phyloP scores from a whole-genome alignment of 176 grass and related monocot species.

The Juncus inflexus region DNA sequence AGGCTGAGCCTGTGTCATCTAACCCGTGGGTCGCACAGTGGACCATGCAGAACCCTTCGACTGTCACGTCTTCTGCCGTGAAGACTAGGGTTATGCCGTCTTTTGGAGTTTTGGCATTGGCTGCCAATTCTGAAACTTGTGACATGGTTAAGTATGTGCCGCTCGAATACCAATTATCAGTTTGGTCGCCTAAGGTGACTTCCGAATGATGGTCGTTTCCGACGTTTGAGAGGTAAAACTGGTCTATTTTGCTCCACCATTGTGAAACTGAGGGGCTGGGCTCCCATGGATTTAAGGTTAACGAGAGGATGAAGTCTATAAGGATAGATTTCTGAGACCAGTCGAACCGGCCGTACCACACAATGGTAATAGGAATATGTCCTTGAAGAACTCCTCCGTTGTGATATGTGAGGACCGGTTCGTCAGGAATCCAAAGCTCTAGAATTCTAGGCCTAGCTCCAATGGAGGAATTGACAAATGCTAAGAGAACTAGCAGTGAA shows the following conservation, averaged over 20 bases:
- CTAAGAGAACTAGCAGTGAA: constrained; percentile 22
- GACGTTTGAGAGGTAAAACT: constrained; percentile 59
- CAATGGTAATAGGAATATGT: constrained; percentile 42
- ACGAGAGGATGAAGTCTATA: constrained; percentile 62
- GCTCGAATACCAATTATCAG: constrained; percentile 34
- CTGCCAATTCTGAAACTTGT: constrained; percentile 21
- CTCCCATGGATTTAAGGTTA: constrained; percentile 28
- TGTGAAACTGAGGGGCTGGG: constrained; percentile 51
- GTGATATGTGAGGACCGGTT: constrained; percentile 51
- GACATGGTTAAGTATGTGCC: constrained; percentile 16
- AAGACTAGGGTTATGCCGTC: constrained; percentile 25
- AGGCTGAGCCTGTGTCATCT: constrained; percentile 1
- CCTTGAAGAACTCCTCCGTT: constrained; percentile 63
- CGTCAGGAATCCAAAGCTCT: constrained; percentile 40
- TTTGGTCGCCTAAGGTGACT: constrained; percentile 38
- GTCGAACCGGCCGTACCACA: constrained; percentile 74
- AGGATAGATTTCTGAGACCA: constrained; percentile 62
- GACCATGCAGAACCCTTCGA: constrained; percentile 37
- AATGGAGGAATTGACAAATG: constrained; percentile 22
- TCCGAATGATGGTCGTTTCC: constrained; percentile 21
- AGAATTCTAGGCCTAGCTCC: constrained; percentile 39
- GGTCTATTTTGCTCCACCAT: constrained; percentile 69
- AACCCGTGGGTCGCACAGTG: constrained; percentile 31
- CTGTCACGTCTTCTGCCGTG: constrained; percentile 27
- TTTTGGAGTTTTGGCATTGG: neutral